These are phyloP conservation scores for Rusavskia elegans DNA, from an alignment of 495 filamentous ascomycete genomes.

Conservation along the genomic window DNA sequence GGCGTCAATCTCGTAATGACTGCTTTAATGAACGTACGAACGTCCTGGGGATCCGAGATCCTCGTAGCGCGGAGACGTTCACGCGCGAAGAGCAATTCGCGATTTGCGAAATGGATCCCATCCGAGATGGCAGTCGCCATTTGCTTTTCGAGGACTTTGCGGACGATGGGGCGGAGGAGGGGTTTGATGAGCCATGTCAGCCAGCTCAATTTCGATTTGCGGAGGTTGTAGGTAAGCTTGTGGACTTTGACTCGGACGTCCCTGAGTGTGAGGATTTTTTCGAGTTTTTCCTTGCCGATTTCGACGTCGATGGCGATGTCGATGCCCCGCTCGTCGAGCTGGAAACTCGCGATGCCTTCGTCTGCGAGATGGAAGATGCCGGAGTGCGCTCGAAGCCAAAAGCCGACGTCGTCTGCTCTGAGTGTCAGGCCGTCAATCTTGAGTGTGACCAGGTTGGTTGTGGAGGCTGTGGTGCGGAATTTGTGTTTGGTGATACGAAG, in stretches of 20 bases:
- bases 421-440: constrained; percentile 67
- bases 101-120: constrained; percentile 54
- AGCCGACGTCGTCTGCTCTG: constrained; percentile 73
- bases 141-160: constrained; percentile 61
- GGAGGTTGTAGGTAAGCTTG: constrained; percentile 65
- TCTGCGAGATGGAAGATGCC: constrained; percentile 56
- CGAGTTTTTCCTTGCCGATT: constrained; percentile 53
- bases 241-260: constrained; percentile 67
- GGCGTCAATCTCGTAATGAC: constrained; percentile 59
- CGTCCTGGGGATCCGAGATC: constrained; percentile 64
- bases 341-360: constrained; percentile 71
- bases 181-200: constrained; percentile 76
- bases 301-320: constrained; percentile 76
- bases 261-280: constrained; percentile 65
- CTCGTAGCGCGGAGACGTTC: constrained; percentile 74
- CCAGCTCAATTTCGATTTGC: constrained; percentile 57
- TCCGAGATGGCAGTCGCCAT: constrained; percentile 57
- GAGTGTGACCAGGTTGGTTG: constrained; percentile 56
- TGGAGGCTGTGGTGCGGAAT: constrained; percentile 43
- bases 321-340: constrained; percentile 69
- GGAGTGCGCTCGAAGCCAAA: constrained; percentile 53
- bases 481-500: constrained; percentile 72
- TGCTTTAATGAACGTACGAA: constrained; percentile 67
- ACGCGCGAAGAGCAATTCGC: constrained; percentile 71
- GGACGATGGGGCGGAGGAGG: constrained; percentile 62